Conservation (phyloP, 78 protist genomes). For the slime mould (Dictyostelium discoideum) region DNA sequence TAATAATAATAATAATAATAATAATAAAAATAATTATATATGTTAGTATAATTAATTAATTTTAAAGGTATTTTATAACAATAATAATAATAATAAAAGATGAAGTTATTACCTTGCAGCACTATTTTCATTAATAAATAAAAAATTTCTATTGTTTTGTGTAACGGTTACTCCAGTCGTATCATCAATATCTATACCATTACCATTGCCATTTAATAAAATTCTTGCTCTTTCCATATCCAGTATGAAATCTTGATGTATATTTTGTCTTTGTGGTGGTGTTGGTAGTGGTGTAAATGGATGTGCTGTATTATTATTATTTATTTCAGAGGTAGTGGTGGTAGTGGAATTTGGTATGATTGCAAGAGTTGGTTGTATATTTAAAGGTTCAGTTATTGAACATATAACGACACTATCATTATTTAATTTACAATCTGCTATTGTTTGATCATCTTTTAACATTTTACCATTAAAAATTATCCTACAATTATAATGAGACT, state of each 20-base stretch:
- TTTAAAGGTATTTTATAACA: background rate
- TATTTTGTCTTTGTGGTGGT: background rate
- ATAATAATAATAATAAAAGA: background rate
- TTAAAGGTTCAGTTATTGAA: conserved; percentile 5
- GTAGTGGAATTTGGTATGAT: background rate
- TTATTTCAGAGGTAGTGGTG: background rate
- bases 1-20: background rate
- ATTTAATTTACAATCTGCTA: background rate
- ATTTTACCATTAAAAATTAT: conserved; percentile 23
- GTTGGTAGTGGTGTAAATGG: too few relatives aligned
- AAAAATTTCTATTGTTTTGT: background rate
- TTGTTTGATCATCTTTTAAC: conserved; percentile 18
- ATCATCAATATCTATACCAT: background rate
- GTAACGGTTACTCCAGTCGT: background rate
- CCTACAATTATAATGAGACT: background rate
- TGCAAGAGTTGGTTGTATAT: background rate
- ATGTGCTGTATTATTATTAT: background rate
- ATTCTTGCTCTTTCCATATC: conserved; percentile 22
- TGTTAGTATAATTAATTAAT: too few relatives aligned
- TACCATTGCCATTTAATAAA: background rate
- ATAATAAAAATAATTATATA: too few relatives aligned
- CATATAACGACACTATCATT: conserved; percentile 11
- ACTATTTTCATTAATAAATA: background rate
- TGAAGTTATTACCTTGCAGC: background rate
- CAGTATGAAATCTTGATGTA: conserved; percentile 18